These are phyloP conservation scores for Jackrogersella minutella DNA, from an alignment of 495 filamentous ascomycete genomes.

Conservation along the genomic window DNA sequence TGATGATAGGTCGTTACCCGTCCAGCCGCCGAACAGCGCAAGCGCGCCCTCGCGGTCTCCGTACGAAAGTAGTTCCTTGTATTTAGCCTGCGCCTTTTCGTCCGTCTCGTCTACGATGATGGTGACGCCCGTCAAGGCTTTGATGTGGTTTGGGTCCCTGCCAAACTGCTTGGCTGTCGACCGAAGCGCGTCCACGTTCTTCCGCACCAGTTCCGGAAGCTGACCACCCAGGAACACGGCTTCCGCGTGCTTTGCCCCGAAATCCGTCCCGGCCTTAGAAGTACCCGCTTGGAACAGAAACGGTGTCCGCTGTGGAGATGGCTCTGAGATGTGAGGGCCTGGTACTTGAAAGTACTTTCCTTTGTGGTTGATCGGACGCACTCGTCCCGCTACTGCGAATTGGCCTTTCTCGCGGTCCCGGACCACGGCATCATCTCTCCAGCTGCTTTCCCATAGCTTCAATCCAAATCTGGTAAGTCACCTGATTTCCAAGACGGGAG, in stretches of 20 bases:
- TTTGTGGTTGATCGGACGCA: constrained; percentile 66
- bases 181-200: constrained; percentile 61
- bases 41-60: constrained; percentile 63
- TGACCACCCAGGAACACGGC: constrained; percentile 62
- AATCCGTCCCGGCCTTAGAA: constrained; percentile 64
- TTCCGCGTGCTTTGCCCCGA: constrained; percentile 65
- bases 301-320: constrained; percentile 67
- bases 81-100: constrained; percentile 63
- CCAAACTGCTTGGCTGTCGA: constrained; percentile 53
- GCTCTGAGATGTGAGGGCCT: constrained; percentile 65
- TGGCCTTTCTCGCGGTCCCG: constrained; percentile 59
- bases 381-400: constrained; percentile 61
- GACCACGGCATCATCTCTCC: constrained; percentile 65
- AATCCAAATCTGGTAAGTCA: constrained; percentile 10
- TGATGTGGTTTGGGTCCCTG: constrained; percentile 59
- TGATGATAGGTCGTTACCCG: constrained; percentile 59
- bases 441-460: constrained; percentile 65
- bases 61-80: constrained; percentile 56
- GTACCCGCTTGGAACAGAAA: constrained; percentile 67
- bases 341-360: constrained; percentile 70
- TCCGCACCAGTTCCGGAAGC: constrained; percentile 55
- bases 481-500: constrained; percentile 1
- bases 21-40: constrained; percentile 67
- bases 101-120: constrained; percentile 62
- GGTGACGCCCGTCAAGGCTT: constrained; percentile 62